Evolutionary conservation across 495 filamentous ascomycete species (phyloP), one percentile per base, ranked within the genome.

Genomic region (Annulohypoxylon maeteangense): DNA sequence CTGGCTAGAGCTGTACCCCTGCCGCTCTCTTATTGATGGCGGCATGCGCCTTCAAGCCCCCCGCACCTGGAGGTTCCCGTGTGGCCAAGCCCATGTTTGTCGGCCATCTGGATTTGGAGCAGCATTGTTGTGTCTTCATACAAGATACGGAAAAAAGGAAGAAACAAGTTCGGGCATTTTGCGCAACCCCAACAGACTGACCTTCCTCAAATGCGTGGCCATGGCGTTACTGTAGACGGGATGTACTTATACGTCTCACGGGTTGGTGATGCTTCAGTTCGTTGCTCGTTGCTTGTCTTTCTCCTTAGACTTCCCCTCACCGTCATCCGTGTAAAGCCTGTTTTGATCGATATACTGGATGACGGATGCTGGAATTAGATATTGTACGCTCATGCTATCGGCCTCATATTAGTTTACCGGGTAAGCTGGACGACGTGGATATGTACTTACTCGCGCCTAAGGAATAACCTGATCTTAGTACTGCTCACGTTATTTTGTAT

Each of bases 401-500:
- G 16, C 16, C 22, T 23, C 32, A 10, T 2, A 65, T 72, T 50
- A 74, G 79, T 73, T 57, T 64, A 71, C 66, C 70, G 73, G 4
- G 72, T 70, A 68, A 34, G 76, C 20, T 44, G 16, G 7, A 20
- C 2, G 42, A 38, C 77, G 1, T 44, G 25, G 83, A 63, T 85
- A 86, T 23, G 92, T 89, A 71, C 91, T 94, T 85, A 96, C 68
- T 93, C 91, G 70, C 91, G 88, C 67, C 90, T 86, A 53, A 95
- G 78, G 79, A 97, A 95, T 7, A 95, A 82, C 27, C 93, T 88
- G 58, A 97, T 94, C 79, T 95, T 95, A 31, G 93, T 97, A 48
- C 90, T 93, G 75, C 90, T 93, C 65, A 98, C 91, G 72, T 96
- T 91, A 74, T 97, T 97, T 48, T 93, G 90, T 51, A 98, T 94